Evolutionary conservation across 768 basidiomycete species (phyloP).

Genomic region (Candolleomyces efflorescens): DNA sequence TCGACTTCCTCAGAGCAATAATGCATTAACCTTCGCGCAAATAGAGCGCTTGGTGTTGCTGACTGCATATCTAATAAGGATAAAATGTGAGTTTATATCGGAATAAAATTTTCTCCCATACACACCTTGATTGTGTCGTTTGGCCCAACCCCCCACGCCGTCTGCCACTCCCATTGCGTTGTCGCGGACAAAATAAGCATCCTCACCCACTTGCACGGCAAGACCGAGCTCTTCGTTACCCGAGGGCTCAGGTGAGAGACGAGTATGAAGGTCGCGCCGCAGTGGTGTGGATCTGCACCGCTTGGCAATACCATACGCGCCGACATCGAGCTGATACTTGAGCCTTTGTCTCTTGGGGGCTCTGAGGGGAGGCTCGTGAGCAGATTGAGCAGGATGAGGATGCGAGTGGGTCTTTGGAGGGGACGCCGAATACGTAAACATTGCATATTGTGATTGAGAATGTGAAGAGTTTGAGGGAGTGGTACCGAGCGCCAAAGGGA

Average conservation of each 20-base stretch:
- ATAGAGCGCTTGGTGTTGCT: conserved; percentile 44
- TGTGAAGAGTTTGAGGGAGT: conserved; percentile 10
- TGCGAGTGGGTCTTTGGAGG: conserved; percentile 7
- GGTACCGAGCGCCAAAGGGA: conserved; percentile 9
- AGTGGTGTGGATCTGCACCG: conserved; percentile 18
- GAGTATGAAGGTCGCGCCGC: conserved; percentile 16
- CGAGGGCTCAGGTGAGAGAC: conserved; percentile 21
- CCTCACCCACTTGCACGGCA: conserved; percentile 84
- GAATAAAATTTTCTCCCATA: background rate
- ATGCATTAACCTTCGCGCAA: conserved; percentile 83
- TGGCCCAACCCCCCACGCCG: conserved; percentile 92
- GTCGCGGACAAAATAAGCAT: conserved; percentile 79
- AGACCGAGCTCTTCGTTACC: conserved; percentile 33
- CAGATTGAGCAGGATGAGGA: conserved; percentile 1
- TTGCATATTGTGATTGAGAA: conserved; percentile 11
- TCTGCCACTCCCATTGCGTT: conserved; percentile 94
- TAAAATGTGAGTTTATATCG: background rate
- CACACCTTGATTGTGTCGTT: conserved; percentile 10
- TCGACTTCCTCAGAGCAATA: conserved; percentile 65
- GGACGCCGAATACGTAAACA: conserved; percentile 9
- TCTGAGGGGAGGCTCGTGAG: conserved; percentile 3
- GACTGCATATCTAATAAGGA: conserved; percentile 16
- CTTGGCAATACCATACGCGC: conserved; percentile 86
- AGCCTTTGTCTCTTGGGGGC: conserved; percentile 24
- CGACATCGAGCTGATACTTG: conserved; percentile 58